Conservation (phyloP, 1,284 basidiomycete species). For the Lentinula novae-zelandiae region DNA sequence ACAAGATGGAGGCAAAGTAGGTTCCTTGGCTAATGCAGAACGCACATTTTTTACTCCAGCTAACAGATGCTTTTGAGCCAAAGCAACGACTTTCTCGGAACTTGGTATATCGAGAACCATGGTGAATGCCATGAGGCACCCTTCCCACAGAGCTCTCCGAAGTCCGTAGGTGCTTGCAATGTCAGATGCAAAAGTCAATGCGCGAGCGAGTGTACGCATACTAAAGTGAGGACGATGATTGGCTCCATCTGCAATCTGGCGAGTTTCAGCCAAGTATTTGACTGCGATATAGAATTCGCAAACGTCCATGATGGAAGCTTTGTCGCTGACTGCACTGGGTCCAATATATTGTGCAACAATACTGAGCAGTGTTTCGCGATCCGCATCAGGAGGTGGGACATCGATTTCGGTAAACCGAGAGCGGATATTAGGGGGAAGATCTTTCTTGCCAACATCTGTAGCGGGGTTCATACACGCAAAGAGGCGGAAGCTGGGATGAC, state of each 20-base stretch:
- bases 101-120: conserved; percentile 89
- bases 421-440: conserved; percentile 88
- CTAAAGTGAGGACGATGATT: conserved; percentile 97
- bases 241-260: conserved; percentile 91
- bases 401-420: conserved; percentile 95
- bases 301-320: conserved; percentile 84
- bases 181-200: conserved; percentile 88
- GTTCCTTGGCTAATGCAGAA: conserved; percentile 71
- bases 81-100: conserved; percentile 58
- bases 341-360: conserved; percentile 94
- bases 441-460: conserved; percentile 98
- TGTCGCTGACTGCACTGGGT: conserved; percentile 79
- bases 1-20: conserved; percentile 34
- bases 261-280: conserved; percentile 74
- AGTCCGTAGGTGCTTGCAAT: conserved; percentile 78
- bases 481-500: conserved; percentile 93
- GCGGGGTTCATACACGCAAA: conserved; percentile 99
- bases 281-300: conserved; percentile 89
- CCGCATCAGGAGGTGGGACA: conserved; percentile 89
- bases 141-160: conserved; percentile 91
- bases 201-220: conserved; percentile 93
- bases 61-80: conserved; percentile 82
- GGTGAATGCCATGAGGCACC: conserved; percentile 96
- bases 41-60: conserved; percentile 78
- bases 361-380: conserved; percentile 85